Base-by-base conservation (phyloP, 2,329 filamentous ascomycete species). In the Chrysosporium keratinophilum region DNA sequence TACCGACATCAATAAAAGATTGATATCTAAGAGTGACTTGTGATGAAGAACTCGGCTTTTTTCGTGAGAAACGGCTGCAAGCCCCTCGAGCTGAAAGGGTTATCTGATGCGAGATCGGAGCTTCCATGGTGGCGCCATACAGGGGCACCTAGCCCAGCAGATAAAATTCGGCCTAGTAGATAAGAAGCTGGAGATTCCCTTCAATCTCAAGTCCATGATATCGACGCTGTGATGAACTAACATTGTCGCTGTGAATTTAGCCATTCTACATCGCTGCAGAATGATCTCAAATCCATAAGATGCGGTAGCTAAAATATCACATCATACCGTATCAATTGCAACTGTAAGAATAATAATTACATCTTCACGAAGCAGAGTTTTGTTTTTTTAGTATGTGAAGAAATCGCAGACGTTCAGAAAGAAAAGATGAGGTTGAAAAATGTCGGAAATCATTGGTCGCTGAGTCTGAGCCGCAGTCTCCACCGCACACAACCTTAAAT, bases 401-500 rank as follows among this genome's bases (percentile, higher is more conserved):
- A 28, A 28, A 28, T 4, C 23, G 23, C 3, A 28, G 23, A 28
- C 23, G 23, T 28, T 28, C 23, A 31, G 41, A 20, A 46, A n/a
- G 17, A 46, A 41, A 10, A 42, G 41, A 33, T 46, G 50, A 52
- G 31, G 50, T 52, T 52, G 33, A 28, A 46, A 46, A 46, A 40
- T 19, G 14, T 40, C 41, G 19, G 37, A 46, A 33, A 40, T 10
- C 20, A 52, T 52, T 46, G 41, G 42, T 40, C n/a, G 42, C 11
- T 28, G 45, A 3, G 15, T 37, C 14, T 33, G 33, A 19, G 5
- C 37, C 12, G 23, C 23, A 28, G 17, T 50, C 48, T 50, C 23
- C 48, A 19, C 37, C 23, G 17, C 40, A 23, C 41, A 19, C 34
- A 52, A 45, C 41, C 34, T 40, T 46, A 46, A 46, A 31, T 19